Percentiles rank a stretch among this genome's conserved stretches.
phyloP scores from a whole-genome alignment of 2,329 filamentous ascomycete genomes.

The Ceratocystis diversiconidia region DNA sequence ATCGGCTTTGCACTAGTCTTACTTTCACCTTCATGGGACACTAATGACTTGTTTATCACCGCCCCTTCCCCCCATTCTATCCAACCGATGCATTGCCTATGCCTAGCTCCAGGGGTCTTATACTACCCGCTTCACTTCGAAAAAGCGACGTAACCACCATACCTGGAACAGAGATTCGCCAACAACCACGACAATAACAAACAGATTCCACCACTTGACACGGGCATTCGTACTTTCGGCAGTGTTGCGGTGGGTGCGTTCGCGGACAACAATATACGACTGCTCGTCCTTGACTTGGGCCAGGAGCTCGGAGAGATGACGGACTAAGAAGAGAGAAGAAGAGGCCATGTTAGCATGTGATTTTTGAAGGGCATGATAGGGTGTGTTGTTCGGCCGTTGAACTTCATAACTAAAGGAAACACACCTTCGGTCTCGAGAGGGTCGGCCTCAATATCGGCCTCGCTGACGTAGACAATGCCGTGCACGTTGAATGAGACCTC shows the following conservation, averaged over 20 bases:
- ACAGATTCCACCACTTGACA: conserved; percentile 99
- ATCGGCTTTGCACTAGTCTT: background rate
- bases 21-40: background rate
- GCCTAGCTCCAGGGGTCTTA: background rate
- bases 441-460: conserved; percentile 69
- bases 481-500: conserved; percentile 99
- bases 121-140: conserved; percentile 46
- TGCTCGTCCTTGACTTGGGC: conserved; percentile 95
- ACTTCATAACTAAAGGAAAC: conserved; percentile 19
- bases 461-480: conserved; percentile 92
- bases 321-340: conserved; percentile 41
- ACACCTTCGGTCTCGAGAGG: conserved; percentile 82
- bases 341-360: conserved; percentile 16
- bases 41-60: background rate
- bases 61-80: background rate
- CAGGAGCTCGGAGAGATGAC: conserved; percentile 69
- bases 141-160: conserved; percentile 98
- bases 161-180: conserved; percentile 96
- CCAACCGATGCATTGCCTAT: background rate
- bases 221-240: conserved; percentile 94
- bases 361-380: background rate
- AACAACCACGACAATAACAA: conserved; percentile 77
- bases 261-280: conserved; percentile 86
- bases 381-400: background rate
- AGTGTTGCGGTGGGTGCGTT: conserved; percentile 93